Percentiles rank a stretch among this genome's conserved stretches.
These are phyloP conservation scores for Xylariaceae sp. DNA, from an alignment of 2,329 filamentous ascomycete species.

Conservation along the genomic window DNA sequence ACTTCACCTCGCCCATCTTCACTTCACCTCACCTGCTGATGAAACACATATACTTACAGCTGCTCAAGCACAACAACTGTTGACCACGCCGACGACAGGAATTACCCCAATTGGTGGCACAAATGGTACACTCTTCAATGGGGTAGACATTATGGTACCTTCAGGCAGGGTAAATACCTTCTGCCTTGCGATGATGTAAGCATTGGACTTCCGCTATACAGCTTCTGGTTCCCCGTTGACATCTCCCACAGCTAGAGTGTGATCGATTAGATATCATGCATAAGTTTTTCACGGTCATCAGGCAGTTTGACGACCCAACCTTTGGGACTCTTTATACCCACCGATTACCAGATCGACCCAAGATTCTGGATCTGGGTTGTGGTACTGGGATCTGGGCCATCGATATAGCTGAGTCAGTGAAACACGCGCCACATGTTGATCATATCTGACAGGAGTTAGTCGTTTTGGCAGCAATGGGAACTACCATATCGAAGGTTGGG, in stretches of 20 bases:
- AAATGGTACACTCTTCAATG: constrained; percentile 46
- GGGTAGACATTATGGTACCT: constrained; percentile 59
- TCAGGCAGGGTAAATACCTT: constrained; percentile 63
- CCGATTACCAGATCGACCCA: constrained; percentile 32
- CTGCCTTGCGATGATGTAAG: constrained; percentile 71
- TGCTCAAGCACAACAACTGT: constrained; percentile 11
- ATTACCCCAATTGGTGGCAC: constrained; percentile 12
- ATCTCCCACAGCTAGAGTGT: constrained; percentile 54
- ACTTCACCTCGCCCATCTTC: neutral
- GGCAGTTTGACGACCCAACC: constrained; percentile 37
- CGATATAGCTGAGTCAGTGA: constrained; percentile 69
- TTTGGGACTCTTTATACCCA: constrained; percentile 33
- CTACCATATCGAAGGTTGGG: constrained; percentile 34
- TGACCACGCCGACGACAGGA: constrained; percentile 6
- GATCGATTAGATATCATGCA: constrained; percentile 79
- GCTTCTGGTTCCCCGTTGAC: constrained; percentile 2
- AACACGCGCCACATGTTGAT: neutral
- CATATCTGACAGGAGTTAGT: constrained; percentile 19
- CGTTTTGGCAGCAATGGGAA: constrained; percentile 20
- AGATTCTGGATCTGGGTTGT: constrained; percentile 66
- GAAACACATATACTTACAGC: constrained; percentile 4
- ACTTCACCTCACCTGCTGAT: neutral
- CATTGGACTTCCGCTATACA: neutral
- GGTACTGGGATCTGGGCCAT: constrained; percentile 91
- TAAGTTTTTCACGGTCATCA: constrained; percentile 65